Base-by-base conservation (phyloP, 257 asterid genomes). In the Salvia rosmarinus region DNA sequence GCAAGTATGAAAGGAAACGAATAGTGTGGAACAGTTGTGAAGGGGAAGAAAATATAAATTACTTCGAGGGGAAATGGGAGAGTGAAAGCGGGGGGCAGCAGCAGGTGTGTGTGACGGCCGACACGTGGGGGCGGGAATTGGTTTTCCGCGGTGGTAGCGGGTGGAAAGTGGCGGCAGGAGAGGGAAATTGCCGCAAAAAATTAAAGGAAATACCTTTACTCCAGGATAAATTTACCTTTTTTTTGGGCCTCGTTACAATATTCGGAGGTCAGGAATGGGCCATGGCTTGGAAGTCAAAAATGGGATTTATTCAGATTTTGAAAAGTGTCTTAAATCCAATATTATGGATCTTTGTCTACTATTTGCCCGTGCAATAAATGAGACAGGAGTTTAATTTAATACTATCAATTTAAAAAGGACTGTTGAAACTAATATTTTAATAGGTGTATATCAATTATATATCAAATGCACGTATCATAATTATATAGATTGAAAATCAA, bases 51-150 rank as follows among this genome's bases (percentile, higher is more conserved):
- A 54, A 43, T 7, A 1, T 46, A 67, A 65, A 40, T 65, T 49
- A 70, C 62, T 73, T 49, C 5, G 34, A 39, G 17, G 67, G 70
- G 77, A 16, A 49, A 67, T 43, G 9, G 50, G 14, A 16, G n/a
- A n/a, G 23, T 32, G 44, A 32, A 9, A 43, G 46, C 6, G 40
- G 39, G 40, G 37, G 39, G 20, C 52, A 46, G 20, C 52, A n/a
- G n/a, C 12, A 6, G 2, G 64, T 6, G 57, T 51, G 57, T 51
- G 13, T 3, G 44, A n/a, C 30, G 39, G 35, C 58, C 8, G 84
- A 80, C 89, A 86, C 90, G 89, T 86, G 95, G 84, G 79, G 9
- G 64, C 81, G 64, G 75, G 61, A 71, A 52, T 3, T 28, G 62
- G 67, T 35, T 17, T 63, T 44, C 40, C 72, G 67, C 82, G 75